Conservation (phyloP, 805 yeast species). For the Spathaspora hagerdaliae region DNA sequence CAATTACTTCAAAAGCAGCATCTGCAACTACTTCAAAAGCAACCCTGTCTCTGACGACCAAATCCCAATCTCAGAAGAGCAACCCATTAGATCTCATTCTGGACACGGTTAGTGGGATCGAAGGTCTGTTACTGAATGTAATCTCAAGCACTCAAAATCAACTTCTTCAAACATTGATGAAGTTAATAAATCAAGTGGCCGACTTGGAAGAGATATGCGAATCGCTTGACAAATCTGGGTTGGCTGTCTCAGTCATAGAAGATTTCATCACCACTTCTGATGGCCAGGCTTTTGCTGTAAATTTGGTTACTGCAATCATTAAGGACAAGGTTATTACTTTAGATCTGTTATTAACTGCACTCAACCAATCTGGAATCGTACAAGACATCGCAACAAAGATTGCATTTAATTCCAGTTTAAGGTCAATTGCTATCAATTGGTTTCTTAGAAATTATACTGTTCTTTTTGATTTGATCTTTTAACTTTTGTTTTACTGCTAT, state of each 20-base stretch:
- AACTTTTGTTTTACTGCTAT: too few species aligned
- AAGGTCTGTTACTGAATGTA: too few species aligned
- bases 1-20: neutral
- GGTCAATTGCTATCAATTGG: slow-evolving; percentile 6
- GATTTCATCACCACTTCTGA: slow-evolving; percentile 8
- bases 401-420: slow-evolving; percentile 4
- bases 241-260: slow-evolving; percentile 9
- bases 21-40: neutral
- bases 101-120: neutral
- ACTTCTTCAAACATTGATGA: slow-evolving; percentile 4
- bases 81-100: neutral
- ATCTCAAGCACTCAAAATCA: neutral
- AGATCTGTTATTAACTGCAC: slow-evolving; percentile 4
- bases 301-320: slow-evolving; percentile 4
- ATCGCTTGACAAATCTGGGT: slow-evolving; percentile 12
- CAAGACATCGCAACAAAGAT: slow-evolving; percentile 4
- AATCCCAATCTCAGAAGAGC: too few species aligned
- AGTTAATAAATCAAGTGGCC: slow-evolving; percentile 5
- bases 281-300: slow-evolving; percentile 8
- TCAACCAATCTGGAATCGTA: slow-evolving; percentile 5
- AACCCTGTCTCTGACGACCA: too few species aligned
- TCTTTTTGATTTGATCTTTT: too few species aligned
- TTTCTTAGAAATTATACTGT: too few species aligned
- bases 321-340: slow-evolving; percentile 6
- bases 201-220: slow-evolving; percentile 7